Percentiles rank a stretch among this genome's conserved stretches.
phyloP scores from a whole-genome alignment of 2,329 filamentous ascomycete species.

The Verticillium nubilum region DNA sequence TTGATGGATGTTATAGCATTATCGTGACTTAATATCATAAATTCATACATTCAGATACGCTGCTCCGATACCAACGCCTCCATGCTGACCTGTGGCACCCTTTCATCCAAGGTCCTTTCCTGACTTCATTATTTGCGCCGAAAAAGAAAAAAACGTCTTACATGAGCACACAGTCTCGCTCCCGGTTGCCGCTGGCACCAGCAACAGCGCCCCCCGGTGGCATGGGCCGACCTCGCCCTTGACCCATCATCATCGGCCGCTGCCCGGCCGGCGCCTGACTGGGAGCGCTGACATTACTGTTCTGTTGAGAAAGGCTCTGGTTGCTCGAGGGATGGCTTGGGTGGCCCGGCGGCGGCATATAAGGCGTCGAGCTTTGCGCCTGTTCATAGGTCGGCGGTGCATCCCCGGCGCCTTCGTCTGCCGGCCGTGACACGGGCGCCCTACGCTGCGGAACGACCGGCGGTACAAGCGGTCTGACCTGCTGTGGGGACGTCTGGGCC shows the following conservation, averaged over 20 bases:
- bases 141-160: conserved; percentile 16
- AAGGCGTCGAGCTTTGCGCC: conserved; percentile 44
- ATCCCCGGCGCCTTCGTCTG: conserved; percentile 38
- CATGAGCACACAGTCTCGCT: conserved; percentile 43
- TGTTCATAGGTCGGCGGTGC: conserved; percentile 55
- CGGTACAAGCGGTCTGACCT: conserved; percentile 42
- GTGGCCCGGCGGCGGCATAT: conserved; percentile 46
- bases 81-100: too few species aligned
- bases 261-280: conserved; percentile 2
- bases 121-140: too few species aligned
- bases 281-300: background rate
- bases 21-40: too few species aligned
- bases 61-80: too few species aligned
- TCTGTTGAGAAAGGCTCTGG: background rate
- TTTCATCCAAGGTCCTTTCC: too few species aligned
- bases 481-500: conserved; percentile 17
- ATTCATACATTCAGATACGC: too few species aligned
- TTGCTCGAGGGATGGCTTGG: conserved; percentile 40
- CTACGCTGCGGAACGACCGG: conserved; percentile 31
- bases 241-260: conserved; percentile 5
- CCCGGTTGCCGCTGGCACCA: conserved; percentile 12
- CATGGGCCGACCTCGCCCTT: conserved; percentile 7
- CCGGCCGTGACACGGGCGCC: conserved; percentile 27
- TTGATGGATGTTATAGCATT: too few species aligned
- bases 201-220: conserved; percentile 7